phyloP scores from a whole-genome alignment of 306 rosid species.

The Alnus rubra region DNA sequence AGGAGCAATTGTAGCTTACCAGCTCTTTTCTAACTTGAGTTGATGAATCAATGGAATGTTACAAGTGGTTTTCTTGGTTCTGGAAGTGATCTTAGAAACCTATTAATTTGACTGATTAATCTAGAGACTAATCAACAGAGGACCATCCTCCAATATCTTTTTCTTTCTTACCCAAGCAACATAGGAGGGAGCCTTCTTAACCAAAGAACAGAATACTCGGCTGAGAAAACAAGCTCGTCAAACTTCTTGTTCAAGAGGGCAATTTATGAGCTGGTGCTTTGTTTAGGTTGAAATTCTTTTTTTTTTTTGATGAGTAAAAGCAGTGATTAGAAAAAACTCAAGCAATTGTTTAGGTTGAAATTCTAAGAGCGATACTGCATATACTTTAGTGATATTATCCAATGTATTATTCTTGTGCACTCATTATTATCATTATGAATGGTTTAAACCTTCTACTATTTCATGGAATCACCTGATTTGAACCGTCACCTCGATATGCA shows the following conservation, averaged over 20 bases:
- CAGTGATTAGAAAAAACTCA: too few relatives aligned
- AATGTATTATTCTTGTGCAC: background rate
- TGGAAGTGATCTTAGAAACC: too few relatives aligned
- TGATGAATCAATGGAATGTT: too few relatives aligned
- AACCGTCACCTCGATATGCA: background rate
- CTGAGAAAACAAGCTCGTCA: background rate
- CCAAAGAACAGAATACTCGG: background rate
- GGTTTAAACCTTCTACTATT: background rate
- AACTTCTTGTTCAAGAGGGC: background rate
- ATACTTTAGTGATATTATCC: background rate
- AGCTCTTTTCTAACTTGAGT: background rate
- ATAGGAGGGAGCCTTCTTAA: background rate
- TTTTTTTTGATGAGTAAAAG: too few relatives aligned
- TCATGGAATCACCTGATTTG: background rate
- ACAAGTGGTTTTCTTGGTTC: too few relatives aligned
- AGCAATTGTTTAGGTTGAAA: background rate
- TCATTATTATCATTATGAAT: too few relatives aligned
- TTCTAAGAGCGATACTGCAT: background rate
- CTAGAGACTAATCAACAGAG: background rate
- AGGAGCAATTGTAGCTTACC: background rate
- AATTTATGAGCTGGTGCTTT: too few relatives aligned
- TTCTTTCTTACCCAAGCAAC: conserved; percentile 3
- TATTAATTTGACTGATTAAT: background rate
- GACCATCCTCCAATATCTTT: background rate
- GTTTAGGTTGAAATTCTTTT: background rate